Evolutionary conservation across 2,329 filamentous ascomycete species (phyloP).

Genomic region (Mollisiaceae sp.): DNA sequence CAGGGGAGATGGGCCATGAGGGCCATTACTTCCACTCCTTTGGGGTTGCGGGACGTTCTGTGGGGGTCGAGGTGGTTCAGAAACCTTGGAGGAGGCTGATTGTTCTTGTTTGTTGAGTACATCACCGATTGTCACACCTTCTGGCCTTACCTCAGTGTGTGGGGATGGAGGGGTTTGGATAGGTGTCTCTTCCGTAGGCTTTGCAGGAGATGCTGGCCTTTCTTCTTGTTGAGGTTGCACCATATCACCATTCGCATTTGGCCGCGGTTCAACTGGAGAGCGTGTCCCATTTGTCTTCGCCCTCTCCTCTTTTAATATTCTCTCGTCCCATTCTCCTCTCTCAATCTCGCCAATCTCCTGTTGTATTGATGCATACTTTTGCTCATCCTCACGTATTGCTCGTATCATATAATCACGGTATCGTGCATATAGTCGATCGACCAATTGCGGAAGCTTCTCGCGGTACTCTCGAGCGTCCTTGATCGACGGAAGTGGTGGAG

Average conservation of each 20-base stretch:
- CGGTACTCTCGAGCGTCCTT: conserved; percentile 68
- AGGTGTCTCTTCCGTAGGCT: conserved; percentile 19
- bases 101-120: conserved; percentile 35
- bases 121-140: conserved; percentile 38
- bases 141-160: conserved; percentile 29
- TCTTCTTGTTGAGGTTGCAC: conserved; percentile 22
- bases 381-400: conserved; percentile 77
- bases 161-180: conserved; percentile 26
- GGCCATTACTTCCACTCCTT: conserved; percentile 32
- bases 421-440: conserved; percentile 74
- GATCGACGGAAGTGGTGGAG: conserved; percentile 66
- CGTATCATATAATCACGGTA: conserved; percentile 74
- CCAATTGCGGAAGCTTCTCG: conserved; percentile 71
- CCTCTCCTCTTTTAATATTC: conserved; percentile 37
- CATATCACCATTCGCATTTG: conserved; percentile 30
- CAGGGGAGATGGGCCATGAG: conserved; percentile 37
- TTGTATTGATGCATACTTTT: conserved; percentile 64
- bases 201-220: conserved; percentile 5
- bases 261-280: conserved; percentile 9
- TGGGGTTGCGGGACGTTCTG: conserved; percentile 25
- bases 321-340: conserved; percentile 58
- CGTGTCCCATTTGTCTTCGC: conserved; percentile 26
- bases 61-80: conserved; percentile 23
- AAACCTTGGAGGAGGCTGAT: conserved; percentile 22
- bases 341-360: conserved; percentile 73